phyloP scores from a whole-genome alignment of 2,329 filamentous ascomycete species.

The Ophidiomyces ophidiicola region DNA sequence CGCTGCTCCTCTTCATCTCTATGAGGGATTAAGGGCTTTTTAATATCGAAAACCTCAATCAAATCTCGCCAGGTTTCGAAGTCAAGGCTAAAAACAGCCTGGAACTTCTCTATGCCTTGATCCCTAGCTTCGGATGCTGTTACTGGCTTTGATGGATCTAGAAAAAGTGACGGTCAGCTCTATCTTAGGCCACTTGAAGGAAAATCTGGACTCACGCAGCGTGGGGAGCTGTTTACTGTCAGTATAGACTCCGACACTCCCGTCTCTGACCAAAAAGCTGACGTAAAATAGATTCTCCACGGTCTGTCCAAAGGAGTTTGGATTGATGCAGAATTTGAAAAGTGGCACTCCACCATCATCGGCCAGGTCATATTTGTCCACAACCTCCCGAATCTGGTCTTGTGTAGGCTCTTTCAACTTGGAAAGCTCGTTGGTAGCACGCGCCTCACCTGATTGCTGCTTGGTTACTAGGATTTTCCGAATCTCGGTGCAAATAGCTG shows the following conservation, averaged over 20 bases:
- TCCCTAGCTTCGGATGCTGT: slow-evolving; percentile 35
- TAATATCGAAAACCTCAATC: slow-evolving; percentile 62
- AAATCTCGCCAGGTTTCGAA: slow-evolving; percentile 71
- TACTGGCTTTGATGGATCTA: slow-evolving; percentile 33
- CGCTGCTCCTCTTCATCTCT: slow-evolving; percentile 44
- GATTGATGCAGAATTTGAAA: slow-evolving; percentile 82
- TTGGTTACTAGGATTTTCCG: slow-evolving; percentile 45
- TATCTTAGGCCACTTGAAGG: neutral
- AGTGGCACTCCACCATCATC: slow-evolving; percentile 61
- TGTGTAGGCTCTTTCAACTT: slow-evolving; percentile 19
- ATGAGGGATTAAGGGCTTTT: slow-evolving; percentile 73
- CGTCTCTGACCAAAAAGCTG: slow-evolving; percentile 85
- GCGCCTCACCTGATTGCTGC: slow-evolving; percentile 36
- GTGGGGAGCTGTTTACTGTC: slow-evolving; percentile 67
- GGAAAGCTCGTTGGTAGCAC: slow-evolving; percentile 35
- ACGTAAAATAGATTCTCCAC: slow-evolving; percentile 96
- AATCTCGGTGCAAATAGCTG: slow-evolving; percentile 65
- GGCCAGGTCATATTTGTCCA: slow-evolving; percentile 50
- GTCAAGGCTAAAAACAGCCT: slow-evolving; percentile 80
- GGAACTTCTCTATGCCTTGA: slow-evolving; percentile 55
- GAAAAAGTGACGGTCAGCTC: slow-evolving; percentile 17
- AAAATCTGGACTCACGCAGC: slow-evolving; percentile 51
- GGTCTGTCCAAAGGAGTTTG: slow-evolving; percentile 79
- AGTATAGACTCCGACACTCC: slow-evolving; percentile 58
- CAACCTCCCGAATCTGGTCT: slow-evolving; percentile 14